Evolutionary conservation across 768 basidiomycete genomes (phyloP), one percentile per base, ranked within the genome.

Genomic region (Phanerochaete carnosa): DNA sequence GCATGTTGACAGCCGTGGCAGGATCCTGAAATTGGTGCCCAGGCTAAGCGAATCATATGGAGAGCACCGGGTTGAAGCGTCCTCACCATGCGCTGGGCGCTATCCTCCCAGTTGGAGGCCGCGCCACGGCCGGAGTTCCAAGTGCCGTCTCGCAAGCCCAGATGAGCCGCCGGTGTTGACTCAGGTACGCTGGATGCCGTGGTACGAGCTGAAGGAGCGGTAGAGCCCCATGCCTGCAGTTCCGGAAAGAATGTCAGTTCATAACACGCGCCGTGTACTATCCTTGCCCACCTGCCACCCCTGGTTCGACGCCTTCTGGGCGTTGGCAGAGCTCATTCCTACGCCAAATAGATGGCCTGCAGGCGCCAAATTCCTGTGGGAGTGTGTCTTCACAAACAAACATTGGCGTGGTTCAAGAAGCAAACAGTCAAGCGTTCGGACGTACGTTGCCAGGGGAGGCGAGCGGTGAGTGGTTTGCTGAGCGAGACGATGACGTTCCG

Each of bases 281-380:
- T 29, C 57, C 6, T n/a, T 13, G 75, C 81, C 51, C 58, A 83
- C 88, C 82, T 88, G 86, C 88, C 88, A 89, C 46, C 87, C 83
- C 53, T 84, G 75, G 70, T 80, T 83, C 45, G 86, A 76, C 30
- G 74, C 71, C 68, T 86, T 85, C 58, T 85, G 74, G 15, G 77
- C 73, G 29, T 71, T 78, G 0, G 77, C 68, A n/a, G 79, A 73
- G 47, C 77, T 72, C 71, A 85, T 79, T 13, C 79, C 79, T 23
- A 82, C 79, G 45, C 77, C 80, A 66, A 86, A 81, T 75, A 86
- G 80, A 64, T 79, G 83, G 33, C 70, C 71, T 12, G 80, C 66
- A 30, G 75, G 59, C 43, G 77, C 73, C 61, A 81, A 69, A 66
- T 80, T 85, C 65, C 80, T 76, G 66, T 83, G 79, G 3, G 57